A percentile compares a stretch with the other conserved stretches of the same genome.
These are phyloP conservation scores for Pestalotiopsis sp. DNA, from an alignment of 2,329 filamentous ascomycete species.

Conservation along the genomic window DNA sequence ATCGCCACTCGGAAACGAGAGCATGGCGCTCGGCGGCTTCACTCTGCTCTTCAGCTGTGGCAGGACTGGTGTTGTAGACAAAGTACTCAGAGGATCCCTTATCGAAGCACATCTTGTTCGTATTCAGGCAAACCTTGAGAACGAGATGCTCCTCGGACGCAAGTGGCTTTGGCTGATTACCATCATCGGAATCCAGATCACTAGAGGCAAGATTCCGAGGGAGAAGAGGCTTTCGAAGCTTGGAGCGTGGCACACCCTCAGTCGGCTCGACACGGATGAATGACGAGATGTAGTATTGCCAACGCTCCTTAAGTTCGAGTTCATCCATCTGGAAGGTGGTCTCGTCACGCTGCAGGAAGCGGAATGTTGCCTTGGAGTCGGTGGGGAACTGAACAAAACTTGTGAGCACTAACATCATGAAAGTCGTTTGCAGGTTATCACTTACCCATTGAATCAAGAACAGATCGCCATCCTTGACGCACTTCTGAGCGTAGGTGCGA, in stretches of 20 bases:
- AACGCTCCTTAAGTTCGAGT: constrained; percentile 78
- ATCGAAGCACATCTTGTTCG: constrained; percentile 78
- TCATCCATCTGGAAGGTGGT: constrained; percentile 87
- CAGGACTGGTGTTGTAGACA: constrained; percentile 70
- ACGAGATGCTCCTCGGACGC: constrained; percentile 69
- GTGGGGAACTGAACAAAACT: constrained; percentile 59
- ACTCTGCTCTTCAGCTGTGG: constrained; percentile 66
- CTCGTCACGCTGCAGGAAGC: constrained; percentile 69
- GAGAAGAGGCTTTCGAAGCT: constrained; percentile 70
- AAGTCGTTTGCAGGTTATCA: constrained; percentile 26
- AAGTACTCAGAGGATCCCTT: constrained; percentile 72
- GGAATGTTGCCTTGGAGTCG: constrained; percentile 70
- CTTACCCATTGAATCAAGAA: constrained; percentile 91
- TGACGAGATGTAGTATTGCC: constrained; percentile 95
- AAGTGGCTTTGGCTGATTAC: constrained; percentile 62
- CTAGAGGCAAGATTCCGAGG: constrained; percentile 69
- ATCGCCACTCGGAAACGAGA: constrained; percentile 61
- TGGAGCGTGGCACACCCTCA: constrained; percentile 70
- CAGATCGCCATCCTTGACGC: constrained; percentile 88
- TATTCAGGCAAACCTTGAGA: constrained; percentile 76
- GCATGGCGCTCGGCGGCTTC: constrained; percentile 64
- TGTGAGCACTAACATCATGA: constrained; percentile 11
- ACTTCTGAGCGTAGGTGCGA: constrained; percentile 88
- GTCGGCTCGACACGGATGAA: constrained; percentile 89
- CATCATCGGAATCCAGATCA: constrained; percentile 66